A percentile compares a stretch with the other conserved stretches of the same genome.
phyloP scores from a whole-genome alignment of 371 early-diverging fungal species.

The Mucor saturninus region DNA sequence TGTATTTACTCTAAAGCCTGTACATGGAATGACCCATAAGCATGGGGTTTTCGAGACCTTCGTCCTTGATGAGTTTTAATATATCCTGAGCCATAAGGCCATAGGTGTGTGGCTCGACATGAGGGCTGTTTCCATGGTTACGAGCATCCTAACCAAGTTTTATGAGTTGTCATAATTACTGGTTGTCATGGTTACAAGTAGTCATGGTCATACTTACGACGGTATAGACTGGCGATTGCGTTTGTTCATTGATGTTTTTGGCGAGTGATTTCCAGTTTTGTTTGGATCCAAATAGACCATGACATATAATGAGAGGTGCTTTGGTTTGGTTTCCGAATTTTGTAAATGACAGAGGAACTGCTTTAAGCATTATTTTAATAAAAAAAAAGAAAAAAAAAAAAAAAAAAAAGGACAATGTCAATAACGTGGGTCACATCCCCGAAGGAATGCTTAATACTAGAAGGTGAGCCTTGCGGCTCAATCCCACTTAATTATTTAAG shows the following conservation, averaged over 20 bases:
- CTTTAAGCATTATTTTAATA: not conserved
- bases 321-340: constrained; percentile 18
- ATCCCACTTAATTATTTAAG: constrained; percentile 7
- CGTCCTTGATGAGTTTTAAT: constrained; percentile 63
- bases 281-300: constrained; percentile 94
- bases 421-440: constrained; percentile 52
- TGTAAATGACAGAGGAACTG: constrained; percentile 32
- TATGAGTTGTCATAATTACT: too few species aligned
- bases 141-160: constrained; percentile 70
- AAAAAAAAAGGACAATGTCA: constrained; percentile 41
- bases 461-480: constrained; percentile 7
- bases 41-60: constrained; percentile 55
- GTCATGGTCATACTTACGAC: constrained; percentile 38
- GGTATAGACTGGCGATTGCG: constrained; percentile 66
- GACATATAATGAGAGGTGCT: constrained; percentile 70
- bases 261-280: constrained; percentile 92
- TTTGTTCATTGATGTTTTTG: constrained; percentile 66
- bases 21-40: constrained; percentile 91
- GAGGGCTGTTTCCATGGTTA: constrained; percentile 95
- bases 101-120: constrained; percentile 70
- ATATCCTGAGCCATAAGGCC: constrained; percentile 81
- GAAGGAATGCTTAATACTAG: constrained; percentile 36
- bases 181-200: too few species aligned
- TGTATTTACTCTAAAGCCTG: not conserved
- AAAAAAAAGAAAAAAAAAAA: not conserved